Conservation (phyloP, 202 grass and related monocot species). For the Digitaria exilis region DNA sequence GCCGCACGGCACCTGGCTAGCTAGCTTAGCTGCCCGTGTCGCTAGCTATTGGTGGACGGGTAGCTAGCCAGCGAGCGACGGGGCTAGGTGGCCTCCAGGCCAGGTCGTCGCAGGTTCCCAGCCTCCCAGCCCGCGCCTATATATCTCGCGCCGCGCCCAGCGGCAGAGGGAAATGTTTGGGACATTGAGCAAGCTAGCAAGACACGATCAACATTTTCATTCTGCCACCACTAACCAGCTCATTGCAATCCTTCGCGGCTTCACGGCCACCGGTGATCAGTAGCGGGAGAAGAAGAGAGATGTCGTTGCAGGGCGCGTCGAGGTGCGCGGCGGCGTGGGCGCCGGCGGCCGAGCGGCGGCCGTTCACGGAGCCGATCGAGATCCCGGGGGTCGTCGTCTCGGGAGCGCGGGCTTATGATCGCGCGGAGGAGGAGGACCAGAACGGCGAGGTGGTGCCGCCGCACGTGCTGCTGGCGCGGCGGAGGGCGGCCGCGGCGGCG, state of each 20-base stretch:
- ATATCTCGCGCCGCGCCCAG: constrained; percentile 28
- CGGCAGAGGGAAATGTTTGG: constrained; percentile 6
- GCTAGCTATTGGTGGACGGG: neutral
- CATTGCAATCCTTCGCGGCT: neutral
- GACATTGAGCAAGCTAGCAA: too few species aligned
- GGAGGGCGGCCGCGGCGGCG: constrained; percentile 23
- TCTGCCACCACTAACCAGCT: neutral
- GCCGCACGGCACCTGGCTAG: constrained; percentile 48
- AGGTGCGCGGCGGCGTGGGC: too few species aligned
- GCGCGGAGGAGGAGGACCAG: neutral
- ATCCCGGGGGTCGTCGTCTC: constrained; percentile 44
- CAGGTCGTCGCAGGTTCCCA: neutral
- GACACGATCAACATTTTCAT: neutral
- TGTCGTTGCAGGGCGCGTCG: constrained; percentile 37
- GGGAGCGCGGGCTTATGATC: neutral
- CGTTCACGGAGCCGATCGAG: constrained; percentile 47
- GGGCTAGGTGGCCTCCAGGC: neutral
- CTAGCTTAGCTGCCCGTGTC: neutral
- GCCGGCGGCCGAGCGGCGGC: constrained; percentile 21
- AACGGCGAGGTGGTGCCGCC: constrained; percentile 52
- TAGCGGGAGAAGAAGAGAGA: neutral
- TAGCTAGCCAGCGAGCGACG: neutral
- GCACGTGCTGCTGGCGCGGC: constrained; percentile 66
- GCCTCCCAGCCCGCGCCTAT: constrained; percentile 29
- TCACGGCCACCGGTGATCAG: neutral